phyloP scores from a whole-genome alignment of 2,329 filamentous ascomycete species.

The Pseudopyrenochaeta lycopersici region DNA sequence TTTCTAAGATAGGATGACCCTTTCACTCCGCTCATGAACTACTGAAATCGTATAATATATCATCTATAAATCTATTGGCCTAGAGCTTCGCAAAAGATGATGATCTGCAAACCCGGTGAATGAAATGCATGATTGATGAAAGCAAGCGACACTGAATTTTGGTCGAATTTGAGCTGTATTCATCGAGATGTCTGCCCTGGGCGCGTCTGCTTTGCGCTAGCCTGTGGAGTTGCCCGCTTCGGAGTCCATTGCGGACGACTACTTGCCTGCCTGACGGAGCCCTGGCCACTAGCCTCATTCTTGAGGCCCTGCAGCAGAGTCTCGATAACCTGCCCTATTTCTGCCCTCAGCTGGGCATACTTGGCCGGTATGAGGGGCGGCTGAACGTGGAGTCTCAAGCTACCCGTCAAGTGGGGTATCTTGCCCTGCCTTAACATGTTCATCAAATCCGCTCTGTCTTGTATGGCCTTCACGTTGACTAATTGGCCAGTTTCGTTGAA shows the following conservation, averaged over 20 bases:
- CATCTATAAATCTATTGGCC: too few relatives aligned
- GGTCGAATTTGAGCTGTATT: background rate
- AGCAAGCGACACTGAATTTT: too few relatives aligned
- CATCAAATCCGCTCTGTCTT: constrained; percentile 2
- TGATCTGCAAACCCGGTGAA: too few relatives aligned
- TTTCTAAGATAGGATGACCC: too few relatives aligned
- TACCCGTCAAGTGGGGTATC: constrained; percentile 30
- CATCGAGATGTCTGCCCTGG: background rate
- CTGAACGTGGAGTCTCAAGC: constrained; percentile 33
- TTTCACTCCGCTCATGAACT: too few relatives aligned
- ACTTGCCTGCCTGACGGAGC: background rate
- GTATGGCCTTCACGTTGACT: constrained; percentile 9
- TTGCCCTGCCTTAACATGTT: constrained; percentile 7
- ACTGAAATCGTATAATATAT: too few relatives aligned
- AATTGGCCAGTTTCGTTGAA: constrained; percentile 39
- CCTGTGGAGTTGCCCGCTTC: background rate
- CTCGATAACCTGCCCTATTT: constrained; percentile 30
- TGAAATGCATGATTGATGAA: too few relatives aligned
- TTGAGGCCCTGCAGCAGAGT: constrained; percentile 3
- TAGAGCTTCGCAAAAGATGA: too few relatives aligned
- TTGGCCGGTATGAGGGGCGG: constrained; percentile 36
- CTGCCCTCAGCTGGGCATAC: constrained; percentile 33
- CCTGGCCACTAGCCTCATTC: background rate
- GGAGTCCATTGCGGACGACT: background rate
- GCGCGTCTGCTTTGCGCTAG: background rate